These are phyloP conservation scores for Mallotus japonicus DNA, from an alignment of 441 rosid species.

Conservation along the genomic window DNA sequence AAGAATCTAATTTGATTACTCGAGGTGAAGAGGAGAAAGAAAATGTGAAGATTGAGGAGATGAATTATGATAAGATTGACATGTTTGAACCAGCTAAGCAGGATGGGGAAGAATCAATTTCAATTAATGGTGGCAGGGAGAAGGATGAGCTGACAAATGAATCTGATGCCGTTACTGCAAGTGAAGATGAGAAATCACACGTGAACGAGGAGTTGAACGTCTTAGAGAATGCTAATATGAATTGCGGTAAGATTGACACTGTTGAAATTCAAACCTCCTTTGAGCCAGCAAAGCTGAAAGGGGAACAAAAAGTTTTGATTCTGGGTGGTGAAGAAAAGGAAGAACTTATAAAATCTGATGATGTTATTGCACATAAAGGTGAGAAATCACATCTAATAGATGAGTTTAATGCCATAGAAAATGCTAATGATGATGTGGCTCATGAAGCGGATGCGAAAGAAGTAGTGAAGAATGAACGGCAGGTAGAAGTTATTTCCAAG, in stretches of 20 bases:
- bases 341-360: slow-evolving; percentile 3
- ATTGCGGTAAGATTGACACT: too few relatives aligned
- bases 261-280: too few relatives aligned
- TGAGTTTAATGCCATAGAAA: not conserved
- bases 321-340: not conserved
- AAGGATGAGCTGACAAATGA: too few relatives aligned
- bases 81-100: not conserved
- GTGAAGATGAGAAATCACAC: too few relatives aligned
- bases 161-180: too few relatives aligned
- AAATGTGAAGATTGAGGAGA: too few relatives aligned
- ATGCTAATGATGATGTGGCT: slow-evolving; percentile 2
- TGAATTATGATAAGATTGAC: too few relatives aligned
- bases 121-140: slow-evolving; percentile 7
- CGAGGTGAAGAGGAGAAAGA: too few relatives aligned
- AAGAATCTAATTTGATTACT: not conserved
- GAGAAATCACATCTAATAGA: not conserved
- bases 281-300: too few relatives aligned
- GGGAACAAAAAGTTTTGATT: too few relatives aligned
- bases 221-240: too few relatives aligned
- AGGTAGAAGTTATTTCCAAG: slow-evolving; percentile 2
- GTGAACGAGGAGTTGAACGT: too few relatives aligned
- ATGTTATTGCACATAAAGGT: not conserved
- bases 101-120: slow-evolving; percentile 4
- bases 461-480: slow-evolving; percentile 10
- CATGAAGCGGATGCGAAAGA: slow-evolving; percentile 5